Base-by-base conservation (phyloP, 805 yeast genomes). In the Metschnikowia vanudenii region DNA sequence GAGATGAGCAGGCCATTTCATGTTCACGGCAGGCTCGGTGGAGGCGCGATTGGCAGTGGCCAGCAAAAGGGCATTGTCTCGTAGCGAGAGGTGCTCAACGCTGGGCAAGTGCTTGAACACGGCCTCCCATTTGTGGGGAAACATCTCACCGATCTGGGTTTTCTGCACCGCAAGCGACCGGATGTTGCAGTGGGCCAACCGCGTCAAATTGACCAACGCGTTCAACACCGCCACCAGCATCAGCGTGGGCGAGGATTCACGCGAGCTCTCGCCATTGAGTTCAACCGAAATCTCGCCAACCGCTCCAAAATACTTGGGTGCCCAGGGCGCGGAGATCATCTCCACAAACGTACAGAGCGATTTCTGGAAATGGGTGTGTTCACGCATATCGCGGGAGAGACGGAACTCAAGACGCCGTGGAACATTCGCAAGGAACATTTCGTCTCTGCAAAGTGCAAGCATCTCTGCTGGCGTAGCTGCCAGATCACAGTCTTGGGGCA, bases 81-180 rank as follows among this genome's bases (percentile, higher is more conserved):
- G 46, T n/a, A 69, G 52, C 34, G 62, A 53, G 29, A 70, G 55
- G 18, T 18, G 39, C 17, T 41, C 38, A 14, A 66, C 43, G 34
- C 56, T 56, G 10, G 45, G 29, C 39, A 68, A 67, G 16, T 57
- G 51, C 11, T 46, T 39, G 29, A 71, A 61, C 3, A 69, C 50
- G 34, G 54, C 55, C 30, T 62, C 57, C 75, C 75, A 71, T 41
- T 60, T 60, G 2, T 51, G 38, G 3, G 61, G 61, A 48, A 54
- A 69, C 41, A 62, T 56, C 7, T 56, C 54, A 4, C 75, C 74
- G 2, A 71, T 61, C 33, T 69, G 69, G 12, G 71, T 66, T n/a
- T 61, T 57, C 16, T 51, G 47, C 16, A 71, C 59, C 13, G 67
- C 55, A 3, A 71, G 18, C 8, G 41, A 16, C 3, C 39, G 39